Evolutionary conservation across 2,329 filamentous ascomycete species (phyloP).

Genomic region (Metarhizium humberi): DNA sequence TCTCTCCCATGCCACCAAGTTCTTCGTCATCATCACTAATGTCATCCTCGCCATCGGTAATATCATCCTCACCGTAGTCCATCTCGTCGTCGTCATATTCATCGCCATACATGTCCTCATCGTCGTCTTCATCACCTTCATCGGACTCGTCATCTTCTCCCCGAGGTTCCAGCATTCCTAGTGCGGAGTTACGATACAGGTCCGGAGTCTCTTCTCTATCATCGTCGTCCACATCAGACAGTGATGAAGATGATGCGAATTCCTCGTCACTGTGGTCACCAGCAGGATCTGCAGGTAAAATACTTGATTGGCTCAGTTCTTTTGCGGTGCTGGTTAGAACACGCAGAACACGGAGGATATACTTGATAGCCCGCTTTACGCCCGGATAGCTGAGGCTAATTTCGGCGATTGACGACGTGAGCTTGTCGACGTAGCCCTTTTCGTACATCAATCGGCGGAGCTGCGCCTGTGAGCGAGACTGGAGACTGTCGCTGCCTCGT

Average conservation of each 20-base stretch:
- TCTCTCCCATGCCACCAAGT: slow-evolving; percentile 72
- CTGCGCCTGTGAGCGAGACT: slow-evolving; percentile 62
- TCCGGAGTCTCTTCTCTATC: slow-evolving; percentile 92
- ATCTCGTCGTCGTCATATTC: slow-evolving; percentile 89
- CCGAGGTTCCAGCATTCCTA: slow-evolving; percentile 86
- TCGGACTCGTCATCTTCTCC: slow-evolving; percentile 76
- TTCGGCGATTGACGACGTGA: slow-evolving; percentile 89
- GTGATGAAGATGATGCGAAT: slow-evolving; percentile 75
- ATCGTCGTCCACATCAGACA: slow-evolving; percentile 72
- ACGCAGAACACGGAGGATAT: slow-evolving; percentile 84
- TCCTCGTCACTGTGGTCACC: slow-evolving; percentile 73
- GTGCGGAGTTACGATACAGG: slow-evolving; percentile 88
- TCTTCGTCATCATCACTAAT: slow-evolving; percentile 87
- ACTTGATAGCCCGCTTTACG: slow-evolving; percentile 90
- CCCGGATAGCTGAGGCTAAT: slow-evolving; percentile 91
- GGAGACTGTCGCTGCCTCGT: slow-evolving; percentile 28
- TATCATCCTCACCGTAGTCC: slow-evolving; percentile 77
- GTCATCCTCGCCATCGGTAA: slow-evolving; percentile 74
- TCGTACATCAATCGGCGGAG: slow-evolving; percentile 95
- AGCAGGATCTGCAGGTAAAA: slow-evolving; percentile 57
- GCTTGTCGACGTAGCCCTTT: slow-evolving; percentile 83
- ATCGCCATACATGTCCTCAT: slow-evolving; percentile 89
- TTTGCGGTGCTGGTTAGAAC: slow-evolving; percentile 82
- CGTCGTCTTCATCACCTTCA: slow-evolving; percentile 61
- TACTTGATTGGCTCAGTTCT: slow-evolving; percentile 70